Conservation (phyloP, 208 protist genomes). For the Herpetomonas muscarum region DNA sequence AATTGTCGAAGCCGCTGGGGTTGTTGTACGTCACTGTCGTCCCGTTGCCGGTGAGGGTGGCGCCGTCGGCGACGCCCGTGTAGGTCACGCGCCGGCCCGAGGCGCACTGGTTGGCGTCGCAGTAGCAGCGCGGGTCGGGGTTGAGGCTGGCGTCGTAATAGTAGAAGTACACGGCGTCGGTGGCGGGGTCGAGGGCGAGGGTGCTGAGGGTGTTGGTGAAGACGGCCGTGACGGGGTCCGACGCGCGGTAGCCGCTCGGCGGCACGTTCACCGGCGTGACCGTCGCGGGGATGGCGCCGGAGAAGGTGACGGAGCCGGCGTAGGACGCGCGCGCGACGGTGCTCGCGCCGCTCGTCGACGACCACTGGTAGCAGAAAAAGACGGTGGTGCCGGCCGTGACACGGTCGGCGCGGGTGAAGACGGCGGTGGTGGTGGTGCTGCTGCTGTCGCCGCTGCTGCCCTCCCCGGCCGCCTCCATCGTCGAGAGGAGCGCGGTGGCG, state of each 20-base stretch:
- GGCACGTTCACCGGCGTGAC: conserved; percentile 21
- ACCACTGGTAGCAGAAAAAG: conserved; percentile 80
- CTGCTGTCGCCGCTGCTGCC: conserved; percentile 13
- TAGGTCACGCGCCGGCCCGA: conserved; percentile 32
- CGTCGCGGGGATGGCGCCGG: conserved; percentile 35
- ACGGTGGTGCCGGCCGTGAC: conserved; percentile 31
- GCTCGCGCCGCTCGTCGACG: no score
- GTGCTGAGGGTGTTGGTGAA: conserved; percentile 40
- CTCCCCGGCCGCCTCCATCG: no score
- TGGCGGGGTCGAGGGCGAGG: conserved; percentile 16
- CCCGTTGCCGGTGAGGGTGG: conserved; percentile 15
- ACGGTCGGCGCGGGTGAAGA: conserved; percentile 42
- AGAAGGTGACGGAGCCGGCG: conserved; percentile 38
- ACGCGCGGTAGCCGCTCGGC: conserved; percentile 35
- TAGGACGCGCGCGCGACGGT: conserved; percentile 43
- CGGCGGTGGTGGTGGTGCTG: conserved; percentile 16
- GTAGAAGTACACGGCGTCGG: conserved; percentile 79
- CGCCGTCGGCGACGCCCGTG: conserved; percentile 6
- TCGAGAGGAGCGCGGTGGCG: conserved; percentile 32
- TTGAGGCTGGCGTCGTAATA: conserved; percentile 36
- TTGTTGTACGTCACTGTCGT: conserved; percentile 25
- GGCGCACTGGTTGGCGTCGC: conserved; percentile 52
- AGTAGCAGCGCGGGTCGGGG: conserved; percentile 67
- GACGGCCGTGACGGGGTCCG: conserved; percentile 28
- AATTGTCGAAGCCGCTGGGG: conserved; percentile 72